These are phyloP conservation scores for Beauveria scarabaeidicola DNA, from an alignment of 2,329 filamentous ascomycete species.

Conservation along the genomic window DNA sequence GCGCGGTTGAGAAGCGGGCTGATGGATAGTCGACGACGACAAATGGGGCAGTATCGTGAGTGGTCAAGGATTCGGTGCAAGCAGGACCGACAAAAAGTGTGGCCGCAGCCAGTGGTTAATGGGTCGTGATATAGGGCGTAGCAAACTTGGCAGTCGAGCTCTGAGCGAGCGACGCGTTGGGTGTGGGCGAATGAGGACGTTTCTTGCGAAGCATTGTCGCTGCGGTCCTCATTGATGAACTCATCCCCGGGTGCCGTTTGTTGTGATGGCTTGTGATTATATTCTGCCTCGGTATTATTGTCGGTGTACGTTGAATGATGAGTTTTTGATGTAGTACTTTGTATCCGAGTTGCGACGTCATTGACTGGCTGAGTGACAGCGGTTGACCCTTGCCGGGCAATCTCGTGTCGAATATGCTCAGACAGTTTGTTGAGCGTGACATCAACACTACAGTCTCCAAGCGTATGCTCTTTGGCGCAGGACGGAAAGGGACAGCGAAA, in stretches of 20 bases:
- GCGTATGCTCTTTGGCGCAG: constrained; percentile 63
- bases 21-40: constrained; percentile 55
- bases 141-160: constrained; percentile 85
- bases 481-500: constrained; percentile 64
- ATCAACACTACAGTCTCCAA: constrained; percentile 69
- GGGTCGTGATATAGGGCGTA: constrained; percentile 75
- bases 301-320: neutral
- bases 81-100: constrained; percentile 81
- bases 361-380: neutral
- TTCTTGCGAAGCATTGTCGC: neutral
- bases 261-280: neutral
- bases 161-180: constrained; percentile 52
- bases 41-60: constrained; percentile 70
- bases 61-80: constrained; percentile 69
- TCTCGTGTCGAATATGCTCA: constrained; percentile 46
- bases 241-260: neutral
- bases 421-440: constrained; percentile 68
- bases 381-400: constrained; percentile 22
- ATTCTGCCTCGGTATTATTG: neutral
- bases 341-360: neutral
- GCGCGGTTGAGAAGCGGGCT: constrained; percentile 33
- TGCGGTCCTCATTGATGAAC: neutral
- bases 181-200: constrained; percentile 39
- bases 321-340: neutral
- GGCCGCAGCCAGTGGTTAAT: constrained; percentile 75